Evolutionary conservation across 208 protist genomes (phyloP).

Genomic region (Spongospora subterranea): DNA sequence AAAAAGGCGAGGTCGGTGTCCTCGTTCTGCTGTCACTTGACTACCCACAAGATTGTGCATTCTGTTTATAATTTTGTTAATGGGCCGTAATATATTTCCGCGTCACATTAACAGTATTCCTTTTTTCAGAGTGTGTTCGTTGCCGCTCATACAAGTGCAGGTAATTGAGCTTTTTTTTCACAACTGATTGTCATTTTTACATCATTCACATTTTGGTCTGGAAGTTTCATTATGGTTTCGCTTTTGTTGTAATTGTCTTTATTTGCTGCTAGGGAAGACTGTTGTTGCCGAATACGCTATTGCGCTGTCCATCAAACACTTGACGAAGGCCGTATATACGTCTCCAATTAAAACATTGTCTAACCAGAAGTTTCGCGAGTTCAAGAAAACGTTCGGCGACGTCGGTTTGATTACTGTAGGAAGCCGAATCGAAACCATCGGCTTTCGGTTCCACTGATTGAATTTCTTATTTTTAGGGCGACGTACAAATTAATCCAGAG

Average conservation of each 20-base stretch:
- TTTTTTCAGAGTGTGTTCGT: conserved; percentile 79
- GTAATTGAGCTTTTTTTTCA: too few relatives aligned
- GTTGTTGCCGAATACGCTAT: conserved; percentile 90
- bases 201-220: neutral
- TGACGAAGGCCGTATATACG: conserved; percentile 88
- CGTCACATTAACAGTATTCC: neutral
- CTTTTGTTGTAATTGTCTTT: conserved; percentile 13
- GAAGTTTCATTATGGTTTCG: neutral
- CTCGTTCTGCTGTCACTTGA: too few relatives aligned
- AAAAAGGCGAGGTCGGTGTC: conserved; percentile 72
- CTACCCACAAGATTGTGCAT: too few relatives aligned
- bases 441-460: conserved; percentile 85
- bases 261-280: conserved; percentile 72
- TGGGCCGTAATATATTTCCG: neutral
- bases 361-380: conserved; percentile 91
- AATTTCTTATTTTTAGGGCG: conserved; percentile 32
- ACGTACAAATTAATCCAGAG: conserved; percentile 78
- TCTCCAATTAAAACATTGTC: conserved; percentile 92
- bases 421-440: neutral
- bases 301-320: conserved; percentile 76
- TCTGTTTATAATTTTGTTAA: too few relatives aligned
- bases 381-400: conserved; percentile 66
- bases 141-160: conserved; percentile 83
- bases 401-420: conserved; percentile 66
- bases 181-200: conserved; percentile 49